Conservation (phyloP, 2,329 filamentous ascomycete genomes). For the Pyricularia pennisetigena region DNA sequence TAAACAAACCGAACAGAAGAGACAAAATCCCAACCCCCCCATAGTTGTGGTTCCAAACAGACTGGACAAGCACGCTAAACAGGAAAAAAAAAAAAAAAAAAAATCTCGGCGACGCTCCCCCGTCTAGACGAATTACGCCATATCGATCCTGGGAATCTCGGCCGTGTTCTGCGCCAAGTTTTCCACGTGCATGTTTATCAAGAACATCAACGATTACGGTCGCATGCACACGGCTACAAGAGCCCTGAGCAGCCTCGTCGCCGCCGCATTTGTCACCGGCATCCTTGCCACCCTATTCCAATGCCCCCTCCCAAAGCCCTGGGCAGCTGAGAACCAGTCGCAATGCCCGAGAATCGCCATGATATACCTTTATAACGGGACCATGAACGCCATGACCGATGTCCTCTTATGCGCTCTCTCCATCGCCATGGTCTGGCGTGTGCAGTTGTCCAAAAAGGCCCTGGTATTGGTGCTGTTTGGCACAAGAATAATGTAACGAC, state of each 20-base stretch:
- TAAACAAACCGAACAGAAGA: too few species aligned
- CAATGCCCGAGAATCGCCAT: constrained; percentile 6
- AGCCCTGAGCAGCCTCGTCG: background rate
- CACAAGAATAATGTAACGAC: too few species aligned
- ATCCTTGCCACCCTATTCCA: constrained; percentile 5
- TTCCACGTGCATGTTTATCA: background rate
- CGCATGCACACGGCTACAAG: background rate
- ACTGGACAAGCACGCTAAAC: too few species aligned
- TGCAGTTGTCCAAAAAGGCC: too few species aligned
- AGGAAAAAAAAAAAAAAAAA: too few species aligned
- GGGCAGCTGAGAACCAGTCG: constrained; percentile 3
- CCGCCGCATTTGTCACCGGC: constrained; percentile 21
- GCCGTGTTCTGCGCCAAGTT: background rate
- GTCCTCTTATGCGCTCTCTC: constrained; percentile 8
- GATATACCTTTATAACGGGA: constrained; percentile 8
- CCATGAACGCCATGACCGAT: constrained; percentile 10
- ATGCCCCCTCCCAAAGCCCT: constrained; percentile 34
- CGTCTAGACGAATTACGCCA: too few species aligned
- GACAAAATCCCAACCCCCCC: too few species aligned
- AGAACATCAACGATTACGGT: background rate
- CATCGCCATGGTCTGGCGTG: constrained; percentile 10
- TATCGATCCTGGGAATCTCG: background rate
- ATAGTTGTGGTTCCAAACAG: too few species aligned
- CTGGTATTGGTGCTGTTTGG: too few species aligned
- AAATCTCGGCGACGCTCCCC: too few species aligned